A percentile compares a stretch with the other conserved stretches of the same genome.
phyloP scores from a whole-genome alignment of 495 filamentous ascomycete species.

The Echria macrotheca region DNA sequence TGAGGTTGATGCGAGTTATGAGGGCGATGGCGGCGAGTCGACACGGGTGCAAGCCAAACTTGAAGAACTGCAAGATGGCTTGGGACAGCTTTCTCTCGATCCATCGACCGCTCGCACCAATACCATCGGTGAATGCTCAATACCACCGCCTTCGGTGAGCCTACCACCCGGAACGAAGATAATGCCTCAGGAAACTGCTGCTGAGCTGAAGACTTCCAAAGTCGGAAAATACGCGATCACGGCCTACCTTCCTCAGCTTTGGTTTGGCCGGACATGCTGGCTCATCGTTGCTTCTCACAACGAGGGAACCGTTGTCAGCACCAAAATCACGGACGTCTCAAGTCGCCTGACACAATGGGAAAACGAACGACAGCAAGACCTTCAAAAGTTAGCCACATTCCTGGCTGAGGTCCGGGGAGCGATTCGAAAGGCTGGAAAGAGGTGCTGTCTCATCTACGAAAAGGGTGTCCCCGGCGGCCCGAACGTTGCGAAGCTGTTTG shows the following conservation, averaged over 20 bases:
- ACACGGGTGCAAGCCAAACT: background rate
- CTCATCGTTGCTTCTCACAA: slow-evolving; percentile 2
- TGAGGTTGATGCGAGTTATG: slow-evolving; percentile 8
- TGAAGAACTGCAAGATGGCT: background rate
- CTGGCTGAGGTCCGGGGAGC: slow-evolving; percentile 1
- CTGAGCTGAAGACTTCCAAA: slow-evolving; percentile 3
- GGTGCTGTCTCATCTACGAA: slow-evolving; percentile 5
- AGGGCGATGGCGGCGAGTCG: background rate
- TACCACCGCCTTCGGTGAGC: too few relatives aligned
- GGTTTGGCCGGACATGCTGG: slow-evolving; percentile 10
- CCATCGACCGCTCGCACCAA: background rate
- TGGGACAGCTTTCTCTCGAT: background rate
- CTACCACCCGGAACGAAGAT: background rate
- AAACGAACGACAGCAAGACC: background rate
- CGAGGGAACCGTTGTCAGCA: slow-evolving; percentile 3
- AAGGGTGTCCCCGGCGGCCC: background rate
- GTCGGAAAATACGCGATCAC: background rate
- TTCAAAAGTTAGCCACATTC: background rate
- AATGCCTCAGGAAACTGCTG: background rate
- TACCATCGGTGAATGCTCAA: background rate
- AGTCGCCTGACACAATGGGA: background rate
- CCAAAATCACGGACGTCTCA: background rate
- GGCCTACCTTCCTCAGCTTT: slow-evolving; percentile 4
- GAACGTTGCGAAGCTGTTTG: background rate
- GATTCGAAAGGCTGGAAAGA: background rate